Evolutionary conservation across 805 yeast species (phyloP), one percentile per base, ranked within the genome.

Genomic region (Metschnikowia hibisci): DNA sequence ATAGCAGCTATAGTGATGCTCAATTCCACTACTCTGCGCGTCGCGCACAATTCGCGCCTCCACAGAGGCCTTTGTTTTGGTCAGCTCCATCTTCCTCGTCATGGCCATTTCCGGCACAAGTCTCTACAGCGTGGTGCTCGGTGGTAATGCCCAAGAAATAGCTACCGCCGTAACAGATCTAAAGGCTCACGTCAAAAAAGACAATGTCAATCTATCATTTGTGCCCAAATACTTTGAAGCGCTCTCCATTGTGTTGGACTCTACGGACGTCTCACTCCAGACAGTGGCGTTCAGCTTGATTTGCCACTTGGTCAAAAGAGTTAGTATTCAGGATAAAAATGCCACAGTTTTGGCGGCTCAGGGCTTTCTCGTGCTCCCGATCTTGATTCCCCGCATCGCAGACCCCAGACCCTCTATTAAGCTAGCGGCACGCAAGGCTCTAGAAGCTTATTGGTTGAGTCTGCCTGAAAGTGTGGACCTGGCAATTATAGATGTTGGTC

Each of bases 291-390:
- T 80, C 52, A 71, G 78, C 23, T 70, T 78, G 0, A 55, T 78
- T 4, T 77, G 81, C 38, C 83, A 80, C 52, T 58, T 80, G 41
- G 72, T 80, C 25, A 80, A 78, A 45, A 61, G 85, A 15, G 76
- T 80, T 5, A 73, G 79, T 36, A 74, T 78, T 60, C 85, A 80
- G 58, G 82, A 79, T 50, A 60, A 68, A 1, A 54, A 58, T 8
- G 68, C 67, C 2, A 20, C 41, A 11, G 64, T 73, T 0, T 61
- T 80, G 33, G 63, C 63, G 45, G 56, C 61, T 2, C 73, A 74
- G 30, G 66, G 75, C 31, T 66, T 63, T 42, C 58, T 67, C 18
- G 73, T 77, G 3, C 56, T 81, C 4, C 85, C 85, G 2, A 67
- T 77, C 6, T 51, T 81, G n/a, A 57, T 80, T 10, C 67, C 67